A percentile compares a stretch with the other conserved stretches of the same genome.
Conservation (phyloP, 2,329 filamentous ascomycete species). For the Atkinsonella hypoxylon region DNA sequence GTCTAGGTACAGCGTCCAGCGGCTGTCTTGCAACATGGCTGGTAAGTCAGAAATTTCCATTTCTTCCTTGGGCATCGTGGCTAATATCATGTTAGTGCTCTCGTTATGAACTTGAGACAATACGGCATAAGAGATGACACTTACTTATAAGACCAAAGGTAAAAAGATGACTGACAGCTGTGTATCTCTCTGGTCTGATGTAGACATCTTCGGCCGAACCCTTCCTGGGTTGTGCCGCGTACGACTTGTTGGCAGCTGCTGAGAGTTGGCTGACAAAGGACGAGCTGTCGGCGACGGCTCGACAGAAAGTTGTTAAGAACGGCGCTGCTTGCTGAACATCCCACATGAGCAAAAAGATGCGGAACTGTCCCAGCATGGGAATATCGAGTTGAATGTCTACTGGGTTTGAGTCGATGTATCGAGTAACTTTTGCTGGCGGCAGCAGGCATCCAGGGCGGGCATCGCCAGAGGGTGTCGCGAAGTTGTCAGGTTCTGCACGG, state of each 20-base stretch:
- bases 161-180: slow-evolving; percentile 52
- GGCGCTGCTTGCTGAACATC: slow-evolving; percentile 42
- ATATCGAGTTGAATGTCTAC: slow-evolving; percentile 70
- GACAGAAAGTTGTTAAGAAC: slow-evolving; percentile 50
- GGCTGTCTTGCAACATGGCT: slow-evolving; percentile 46
- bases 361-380: slow-evolving; percentile 65
- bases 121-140: slow-evolving; percentile 14
- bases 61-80: slow-evolving; percentile 47
- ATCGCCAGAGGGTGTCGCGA: slow-evolving; percentile 32
- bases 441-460: slow-evolving; percentile 44
- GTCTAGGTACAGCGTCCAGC: slow-evolving; percentile 64
- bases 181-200: slow-evolving; percentile 56
- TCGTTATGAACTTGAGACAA: slow-evolving; percentile 8
- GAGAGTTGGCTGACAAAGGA: slow-evolving; percentile 50
- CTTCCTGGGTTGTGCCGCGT: slow-evolving; percentile 44
- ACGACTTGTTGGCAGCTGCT: slow-evolving; percentile 47
- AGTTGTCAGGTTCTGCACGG: slow-evolving; percentile 22
- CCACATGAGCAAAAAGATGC: slow-evolving; percentile 59
- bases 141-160: slow-evolving; percentile 58
- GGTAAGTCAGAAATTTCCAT: slow-evolving; percentile 58
- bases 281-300: slow-evolving; percentile 34
- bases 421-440: slow-evolving; percentile 57
- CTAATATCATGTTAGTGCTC: slow-evolving; percentile 15
- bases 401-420: slow-evolving; percentile 67
- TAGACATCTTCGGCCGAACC: slow-evolving; percentile 52